Base-by-base conservation (phyloP, 495 filamentous ascomycete genomes). In the Penicillium salamii region DNA sequence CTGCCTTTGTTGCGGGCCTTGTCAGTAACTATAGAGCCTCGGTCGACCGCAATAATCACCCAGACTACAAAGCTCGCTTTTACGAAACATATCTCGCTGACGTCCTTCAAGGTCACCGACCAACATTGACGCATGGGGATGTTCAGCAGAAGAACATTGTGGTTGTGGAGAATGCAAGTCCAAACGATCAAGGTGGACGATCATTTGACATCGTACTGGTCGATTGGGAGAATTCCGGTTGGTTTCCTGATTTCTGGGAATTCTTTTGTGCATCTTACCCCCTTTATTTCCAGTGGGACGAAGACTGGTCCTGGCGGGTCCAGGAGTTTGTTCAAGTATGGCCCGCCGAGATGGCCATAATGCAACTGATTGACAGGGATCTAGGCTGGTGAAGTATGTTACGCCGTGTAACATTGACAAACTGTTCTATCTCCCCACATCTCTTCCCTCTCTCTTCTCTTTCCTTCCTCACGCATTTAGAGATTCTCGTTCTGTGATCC, bases 91-190 rank as follows among this genome's bases (percentile, higher is more conserved):
- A 62, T 29, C 37, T 58, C 26, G 12, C 50, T 52, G 29, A 31
- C 33, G 35, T 59, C 21, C 51, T 61, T 35, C 43, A 60, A 47
- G 58, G 61, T 33, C 60, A 66, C 31, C 54, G 43, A 52, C 59
- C 63, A 0, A 63, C 52, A 17, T 52, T 66, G 34, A 63, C 61
- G 15, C 63, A 67, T 46, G 58, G 63, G 36, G 60, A 63, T 32
- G 35, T 57, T 42, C 60, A 66, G 49, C 52, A 55, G 52, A 66
- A 63, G 49, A 63, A 66, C 36, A 64, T 63, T 46, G 54, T 63
- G 49, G 53, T 61, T 34, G 49, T 17, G 23, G 23, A 26, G 23
- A 26, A 26, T 26, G 58, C 28, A 39, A 7, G 38, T 14, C 45
- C 3, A 35, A 62, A 60, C 18, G 33, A 54, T 37, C 54, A 58